Conservation (phyloP, 305 asterid species). For the Fraxinus platypoda region DNA sequence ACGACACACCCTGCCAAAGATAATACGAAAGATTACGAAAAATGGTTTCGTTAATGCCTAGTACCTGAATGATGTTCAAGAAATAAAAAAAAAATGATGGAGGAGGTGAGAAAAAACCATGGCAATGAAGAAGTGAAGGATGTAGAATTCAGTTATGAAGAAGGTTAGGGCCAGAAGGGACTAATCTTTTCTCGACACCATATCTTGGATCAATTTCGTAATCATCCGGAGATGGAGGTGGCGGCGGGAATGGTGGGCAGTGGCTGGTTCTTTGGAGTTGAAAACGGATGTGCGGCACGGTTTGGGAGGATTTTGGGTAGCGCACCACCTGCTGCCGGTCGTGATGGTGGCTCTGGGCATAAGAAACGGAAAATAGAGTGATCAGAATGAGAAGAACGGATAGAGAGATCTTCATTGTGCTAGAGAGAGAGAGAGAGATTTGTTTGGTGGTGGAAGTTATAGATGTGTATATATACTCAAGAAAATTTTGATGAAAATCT, state of each 20-base stretch:
- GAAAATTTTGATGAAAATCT: neutral
- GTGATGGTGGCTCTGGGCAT: slow-evolving; percentile 11
- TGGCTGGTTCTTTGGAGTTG: slow-evolving; percentile 49
- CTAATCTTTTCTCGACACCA: slow-evolving; percentile 76
- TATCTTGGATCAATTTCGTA: slow-evolving; percentile 75
- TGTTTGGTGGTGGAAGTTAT: neutral
- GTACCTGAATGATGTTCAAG: neutral
- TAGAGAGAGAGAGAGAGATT: neutral
- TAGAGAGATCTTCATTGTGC: slow-evolving; percentile 28
- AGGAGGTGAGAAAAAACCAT: neutral
- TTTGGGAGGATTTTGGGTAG: slow-evolving; percentile 29
- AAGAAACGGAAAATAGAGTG: slow-evolving; percentile 18
- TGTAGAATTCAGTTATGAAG: slow-evolving; percentile 47
- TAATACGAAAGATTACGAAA: neutral
- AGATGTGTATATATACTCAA: neutral
- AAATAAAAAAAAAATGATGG: neutral
- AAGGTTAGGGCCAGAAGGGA: slow-evolving; percentile 88
- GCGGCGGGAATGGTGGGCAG: slow-evolving; percentile 45
- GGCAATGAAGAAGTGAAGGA: neutral
- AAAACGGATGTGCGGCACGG: slow-evolving; percentile 31
- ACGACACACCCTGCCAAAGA: neutral
- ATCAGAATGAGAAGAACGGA: slow-evolving; percentile 23
- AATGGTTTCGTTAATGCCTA: neutral
- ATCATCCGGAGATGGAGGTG: slow-evolving; percentile 24
- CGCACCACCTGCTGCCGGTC: slow-evolving; percentile 20